Evolutionary conservation across 352 stramenopile species (phyloP).

Genomic region (Pythium dissotocum): DNA sequence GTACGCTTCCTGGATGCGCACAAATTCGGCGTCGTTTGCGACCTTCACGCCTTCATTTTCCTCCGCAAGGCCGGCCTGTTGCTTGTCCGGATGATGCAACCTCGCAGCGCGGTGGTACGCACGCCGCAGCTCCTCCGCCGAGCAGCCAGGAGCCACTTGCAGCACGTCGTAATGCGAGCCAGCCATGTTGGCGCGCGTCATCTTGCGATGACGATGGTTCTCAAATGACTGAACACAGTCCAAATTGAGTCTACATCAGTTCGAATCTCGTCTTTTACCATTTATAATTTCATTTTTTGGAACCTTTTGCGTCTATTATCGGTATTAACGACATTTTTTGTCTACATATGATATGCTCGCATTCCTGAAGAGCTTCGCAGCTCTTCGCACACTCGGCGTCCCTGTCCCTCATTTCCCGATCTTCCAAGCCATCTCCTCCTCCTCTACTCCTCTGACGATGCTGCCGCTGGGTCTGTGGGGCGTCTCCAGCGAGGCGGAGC

Average conservation of each 20-base stretch:
- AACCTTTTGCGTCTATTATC: not conserved
- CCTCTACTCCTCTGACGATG: constrained; percentile 1
- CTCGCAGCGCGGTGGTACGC: constrained; percentile 71
- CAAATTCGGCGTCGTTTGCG: constrained; percentile 34
- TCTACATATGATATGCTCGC: not conserved
- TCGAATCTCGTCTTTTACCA: not conserved
- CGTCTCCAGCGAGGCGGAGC: constrained; percentile 39
- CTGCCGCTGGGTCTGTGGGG: constrained; percentile 28
- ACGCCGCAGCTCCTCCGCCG: constrained; percentile 57
- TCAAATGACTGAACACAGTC: constrained; percentile 18
- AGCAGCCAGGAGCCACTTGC: constrained; percentile 42
- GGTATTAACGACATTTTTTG: not conserved
- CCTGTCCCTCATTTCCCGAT: not conserved
- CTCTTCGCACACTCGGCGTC: not conserved
- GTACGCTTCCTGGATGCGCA: constrained; percentile 67
- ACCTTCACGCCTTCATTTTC: constrained; percentile 16
- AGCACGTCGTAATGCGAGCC: constrained; percentile 58
- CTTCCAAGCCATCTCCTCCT: not conserved
- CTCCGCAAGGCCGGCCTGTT: not conserved
- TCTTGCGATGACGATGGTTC: constrained; percentile 9
- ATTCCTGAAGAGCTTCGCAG: not conserved
- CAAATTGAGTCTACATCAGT: not conserved
- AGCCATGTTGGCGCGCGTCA: constrained; percentile 9
- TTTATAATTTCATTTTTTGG: not conserved
- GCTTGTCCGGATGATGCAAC: constrained; percentile 70